Evolutionary conservation across 2,329 filamentous ascomycete species (phyloP), one percentile per base, ranked within the genome.

Genomic region (Aspergillus udagawae): DNA sequence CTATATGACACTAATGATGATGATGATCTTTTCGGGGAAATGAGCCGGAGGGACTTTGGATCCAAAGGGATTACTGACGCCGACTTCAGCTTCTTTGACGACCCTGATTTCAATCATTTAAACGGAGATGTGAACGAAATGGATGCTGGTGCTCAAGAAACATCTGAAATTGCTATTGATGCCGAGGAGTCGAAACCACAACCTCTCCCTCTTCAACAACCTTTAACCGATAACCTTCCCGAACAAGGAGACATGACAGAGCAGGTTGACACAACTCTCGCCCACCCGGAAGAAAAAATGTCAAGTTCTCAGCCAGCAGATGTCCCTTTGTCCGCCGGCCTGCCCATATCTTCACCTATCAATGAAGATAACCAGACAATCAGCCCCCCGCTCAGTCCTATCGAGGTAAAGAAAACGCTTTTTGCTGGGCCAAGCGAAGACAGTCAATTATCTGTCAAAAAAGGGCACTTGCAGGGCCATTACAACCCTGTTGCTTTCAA

Each of bases 41-140:
- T 82, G 69, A 79, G 83, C 51, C 80, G 79, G 51, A 79, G 78
- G 51, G 76, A 78, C 49, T 83, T 83, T 66, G 80, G 75, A 23
- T 72, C 76, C n/a, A 80, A 80, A 63, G 79, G 77, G n/a, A 79
- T 85, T 23, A 84, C 80, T 2, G 84, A 86, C 64, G 83, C 80
- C 3, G 84, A 87, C 64, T 87, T 86, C 68, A 85, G 80, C 66
- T 87, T 86, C 67, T 87, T 87, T 63, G 84, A 87, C 65, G 80
- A 82, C 32, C 80, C 80, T 49, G 76, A 70, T 45, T 72, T 73
- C 50, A 68, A 67, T 9, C 58, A 58, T 7, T 64, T 69, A 53
- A 64, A 57, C 48, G 57, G 57, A 48, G 62, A 56, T 23, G 53
- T 59, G 21, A 47, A 53, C n/a, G 21, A 38, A 17, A 47, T 47